Base-by-base conservation (phyloP, 2,329 filamentous ascomycete species). In the Trichoderma simmonsii region DNA sequence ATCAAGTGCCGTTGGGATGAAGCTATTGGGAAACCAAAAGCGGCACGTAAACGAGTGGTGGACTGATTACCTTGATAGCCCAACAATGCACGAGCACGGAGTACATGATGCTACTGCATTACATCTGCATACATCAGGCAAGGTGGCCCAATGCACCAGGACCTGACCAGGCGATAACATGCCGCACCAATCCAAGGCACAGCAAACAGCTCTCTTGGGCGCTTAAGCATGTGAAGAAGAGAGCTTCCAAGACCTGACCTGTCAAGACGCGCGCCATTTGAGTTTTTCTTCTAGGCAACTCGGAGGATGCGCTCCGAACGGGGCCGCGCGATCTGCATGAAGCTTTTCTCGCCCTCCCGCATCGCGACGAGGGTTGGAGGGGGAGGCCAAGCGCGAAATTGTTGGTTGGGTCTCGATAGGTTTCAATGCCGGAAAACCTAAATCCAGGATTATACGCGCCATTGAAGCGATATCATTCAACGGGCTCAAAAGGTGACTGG, bases 81-180 rank as follows among this genome's bases (percentile, higher is more conserved):
- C 56, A 69, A 69, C 56, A 57, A 69, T 69, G 65, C 56, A 69
- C 26, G 43, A 8, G 56, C 36, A 59, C 26, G 56, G 65, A 69
- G 56, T 60, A 39, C 54, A 60, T 24, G 56, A 61, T 60, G 56
- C 65, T 48, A 48, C 34, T 51, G 56, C 57, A 60, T 60, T 60
- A 14, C 57, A 34, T 60, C 57, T 60, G 57, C 65, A 60, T 54
- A 24, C 57, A 62, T 61, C 39, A 62, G 67, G 57, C 67, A 43
- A 62, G 67, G 67, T 39, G 39, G 15, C 56, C 67, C 67, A 70
- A 70, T 62, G 67, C 67, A 70, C 67, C 56, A 70, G 28, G 43
- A 70, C 67, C 67, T 54, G 57, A 70, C 57, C 67, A 51, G 39
- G 21, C 57, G 39, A 60, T 54, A 24, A 24, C 48, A 54, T 54